Conservation (phyloP, 441 rosid species). For the Omphalea diandra region DNA sequence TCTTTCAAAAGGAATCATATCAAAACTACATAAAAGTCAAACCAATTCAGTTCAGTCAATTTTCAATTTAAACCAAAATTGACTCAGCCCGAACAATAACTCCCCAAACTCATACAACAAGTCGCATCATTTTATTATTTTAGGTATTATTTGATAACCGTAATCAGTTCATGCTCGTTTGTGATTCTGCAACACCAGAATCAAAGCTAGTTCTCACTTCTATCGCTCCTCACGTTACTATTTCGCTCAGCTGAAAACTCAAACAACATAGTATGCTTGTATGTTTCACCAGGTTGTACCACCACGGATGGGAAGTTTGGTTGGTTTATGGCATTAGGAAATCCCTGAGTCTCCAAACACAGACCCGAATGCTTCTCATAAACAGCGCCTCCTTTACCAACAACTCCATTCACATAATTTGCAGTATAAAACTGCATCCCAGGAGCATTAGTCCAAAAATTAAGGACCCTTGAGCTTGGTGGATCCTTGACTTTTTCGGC, state of each 20-base stretch:
- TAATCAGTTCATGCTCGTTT: not conserved
- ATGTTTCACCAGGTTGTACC: slow-evolving; percentile 72
- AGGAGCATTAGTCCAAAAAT: slow-evolving; percentile 78
- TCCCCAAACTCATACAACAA: not conserved
- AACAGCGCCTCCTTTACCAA: slow-evolving; percentile 70
- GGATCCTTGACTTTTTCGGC: slow-evolving; percentile 70
- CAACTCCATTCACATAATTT: slow-evolving; percentile 73
- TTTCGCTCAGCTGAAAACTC: slow-evolving; percentile 65
- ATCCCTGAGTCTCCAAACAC: slow-evolving; percentile 92
- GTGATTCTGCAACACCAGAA: slow-evolving; percentile 18
- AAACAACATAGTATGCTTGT: slow-evolving; percentile 69
- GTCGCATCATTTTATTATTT: not conserved
- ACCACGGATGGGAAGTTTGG: slow-evolving; percentile 73
- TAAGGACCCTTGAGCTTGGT: slow-evolving; percentile 61
- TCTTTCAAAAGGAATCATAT: too few species aligned
- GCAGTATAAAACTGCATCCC: slow-evolving; percentile 90
- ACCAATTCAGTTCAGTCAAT: too few species aligned
- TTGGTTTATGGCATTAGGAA: slow-evolving; percentile 80
- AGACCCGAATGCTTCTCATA: slow-evolving; percentile 78
- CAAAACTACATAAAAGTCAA: too few species aligned
- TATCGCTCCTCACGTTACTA: not conserved
- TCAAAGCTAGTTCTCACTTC: slow-evolving; percentile 7
- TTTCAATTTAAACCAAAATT: too few species aligned
- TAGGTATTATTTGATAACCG: not conserved
- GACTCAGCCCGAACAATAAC: too few species aligned